Conservation (phyloP, 148 eudicot genomes). For the Dianthus caryophyllus region DNA sequence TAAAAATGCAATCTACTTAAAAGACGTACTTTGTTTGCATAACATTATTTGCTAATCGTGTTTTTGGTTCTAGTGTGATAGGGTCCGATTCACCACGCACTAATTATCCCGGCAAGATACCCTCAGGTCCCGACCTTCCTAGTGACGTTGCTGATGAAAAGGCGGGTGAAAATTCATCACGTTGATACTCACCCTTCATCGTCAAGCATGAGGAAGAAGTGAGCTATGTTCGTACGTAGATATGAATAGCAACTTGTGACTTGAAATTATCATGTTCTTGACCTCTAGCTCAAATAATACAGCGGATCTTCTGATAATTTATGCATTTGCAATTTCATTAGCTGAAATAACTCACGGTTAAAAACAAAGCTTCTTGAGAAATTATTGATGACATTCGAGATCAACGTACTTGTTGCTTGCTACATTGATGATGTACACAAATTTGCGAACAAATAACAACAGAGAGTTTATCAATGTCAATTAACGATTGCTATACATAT, state of each 20-base stretch:
- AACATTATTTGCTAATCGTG: constrained; percentile 17
- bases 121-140: constrained; percentile 54
- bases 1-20: too few relatives aligned
- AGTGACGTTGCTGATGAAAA: constrained; percentile 47
- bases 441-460: not conserved
- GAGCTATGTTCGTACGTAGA: not conserved
- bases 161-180: constrained; percentile 20
- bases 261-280: not conserved
- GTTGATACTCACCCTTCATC: not conserved
- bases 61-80: constrained; percentile 43
- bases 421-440: not conserved
- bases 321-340: too few relatives aligned
- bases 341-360: too few relatives aligned
- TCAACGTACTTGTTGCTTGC: not conserved
- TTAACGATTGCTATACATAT: not conserved
- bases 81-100: constrained; percentile 50
- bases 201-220: not conserved
- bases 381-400: not conserved
- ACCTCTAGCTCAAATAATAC: not conserved
- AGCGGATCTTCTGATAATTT: constrained; percentile 3
- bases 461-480: not conserved
- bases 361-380: too few relatives aligned
- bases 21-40: too few relatives aligned
- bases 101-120: constrained; percentile 71
- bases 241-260: not conserved